Evolutionary conservation across 2,329 filamentous ascomycete genomes (phyloP), one percentile per base, ranked within the genome.

Genomic region (Arthrobotrys sphaeroides): DNA sequence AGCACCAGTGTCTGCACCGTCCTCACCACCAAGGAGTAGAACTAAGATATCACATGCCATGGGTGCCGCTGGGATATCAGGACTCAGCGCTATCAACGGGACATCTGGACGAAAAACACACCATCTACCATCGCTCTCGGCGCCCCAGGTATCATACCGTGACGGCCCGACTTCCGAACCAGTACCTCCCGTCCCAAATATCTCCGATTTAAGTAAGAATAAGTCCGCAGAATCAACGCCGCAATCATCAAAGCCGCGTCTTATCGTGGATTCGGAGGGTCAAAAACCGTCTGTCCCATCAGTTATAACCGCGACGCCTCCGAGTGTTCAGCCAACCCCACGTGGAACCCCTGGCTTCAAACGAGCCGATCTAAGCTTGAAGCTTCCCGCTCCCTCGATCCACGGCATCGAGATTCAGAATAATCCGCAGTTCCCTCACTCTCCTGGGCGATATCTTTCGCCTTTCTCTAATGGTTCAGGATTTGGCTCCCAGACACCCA

Each of bases 401-500:
- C 72, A 75, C 16, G 72, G 72, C 4, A 69, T 75, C 38, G 72
- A 75, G 26, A 75, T 75, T 22, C 45, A 59, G 12, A 75, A 49
- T 16, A 75, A 59, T 18, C 33, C 64, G 7, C 67, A 64, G n/a
- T 57, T 75, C 24, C 72, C 72, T 16, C 72, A 75, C 33, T 75
- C 72, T 3, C 72, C 72, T 24, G 64, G 72, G 33, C 47, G 72
- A n/a, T 75, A 69, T 18, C 64, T 75, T 31, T 75, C 72, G 12
- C 72, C 72, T 13, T 65, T 75, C 22, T 38, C 72, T 20, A 60
- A 69, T 42, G 69, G 33, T 36, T 69, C 72, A 16, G 64, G 47
- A 16, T 75, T 75, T 53, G 72, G 72, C 4, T 75, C 72, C 10
- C 72, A 75, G 20, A 75, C 72, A 1, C 72, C 72, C 6, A 75